These are phyloP conservation scores for Ceratobasidium sp. DNA, from an alignment of 1,284 basidiomycete genomes.

Conservation along the genomic window DNA sequence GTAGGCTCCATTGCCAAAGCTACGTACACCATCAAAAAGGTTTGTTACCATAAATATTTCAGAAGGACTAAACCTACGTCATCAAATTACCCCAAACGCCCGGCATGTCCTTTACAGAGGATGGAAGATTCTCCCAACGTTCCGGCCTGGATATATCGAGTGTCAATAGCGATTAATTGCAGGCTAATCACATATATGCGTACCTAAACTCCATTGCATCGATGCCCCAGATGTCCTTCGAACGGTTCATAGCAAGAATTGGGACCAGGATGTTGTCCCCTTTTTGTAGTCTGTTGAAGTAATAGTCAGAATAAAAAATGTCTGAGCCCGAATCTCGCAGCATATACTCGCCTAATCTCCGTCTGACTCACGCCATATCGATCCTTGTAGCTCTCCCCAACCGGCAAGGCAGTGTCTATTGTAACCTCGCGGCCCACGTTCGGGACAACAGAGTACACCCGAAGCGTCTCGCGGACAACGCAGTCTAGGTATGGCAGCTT, in stretches of 20 bases:
- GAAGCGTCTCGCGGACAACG: conserved; percentile 57
- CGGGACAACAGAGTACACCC: conserved; percentile 52
- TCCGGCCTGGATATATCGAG: conserved; percentile 63
- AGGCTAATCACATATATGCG: conserved; percentile 1
- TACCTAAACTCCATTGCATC: conserved; percentile 60
- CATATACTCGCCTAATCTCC: conserved; percentile 56
- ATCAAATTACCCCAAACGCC: conserved; percentile 72
- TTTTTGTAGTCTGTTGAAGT: conserved; percentile 59
- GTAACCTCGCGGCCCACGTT: conserved; percentile 52
- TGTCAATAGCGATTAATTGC: neutral
- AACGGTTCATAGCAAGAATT: conserved; percentile 64
- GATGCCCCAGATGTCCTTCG: conserved; percentile 60
- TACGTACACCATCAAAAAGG: neutral
- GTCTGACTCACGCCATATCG: conserved; percentile 60
- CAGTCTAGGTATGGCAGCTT: conserved; percentile 59
- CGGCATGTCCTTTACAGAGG: conserved; percentile 64
- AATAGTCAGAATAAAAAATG: neutral
- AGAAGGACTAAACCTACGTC: conserved; percentile 63
- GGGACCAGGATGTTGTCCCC: conserved; percentile 66
- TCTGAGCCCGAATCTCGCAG: neutral
- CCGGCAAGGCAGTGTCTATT: conserved; percentile 57
- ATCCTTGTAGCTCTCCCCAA: conserved; percentile 61
- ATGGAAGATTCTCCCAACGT: conserved; percentile 68
- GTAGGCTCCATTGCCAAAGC: conserved; percentile 53
- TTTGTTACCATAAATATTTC: neutral